Base-by-base conservation (phyloP, 1,139 yeast genomes). In the Pichia sp. region DNA sequence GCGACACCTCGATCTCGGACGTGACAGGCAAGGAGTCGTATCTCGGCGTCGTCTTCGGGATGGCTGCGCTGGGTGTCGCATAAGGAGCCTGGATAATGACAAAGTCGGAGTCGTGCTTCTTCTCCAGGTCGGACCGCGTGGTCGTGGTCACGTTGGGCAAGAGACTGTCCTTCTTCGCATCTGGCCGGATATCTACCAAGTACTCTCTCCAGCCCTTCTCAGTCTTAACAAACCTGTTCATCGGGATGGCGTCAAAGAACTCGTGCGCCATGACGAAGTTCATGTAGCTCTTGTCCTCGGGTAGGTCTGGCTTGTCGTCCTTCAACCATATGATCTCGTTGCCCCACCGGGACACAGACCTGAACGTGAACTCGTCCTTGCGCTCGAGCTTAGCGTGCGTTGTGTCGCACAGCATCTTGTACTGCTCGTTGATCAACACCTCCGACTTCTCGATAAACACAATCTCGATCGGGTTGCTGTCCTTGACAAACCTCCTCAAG, bases 221-320 rank as follows among this genome's bases (percentile, higher is more conserved):
- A 0, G 87, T 81, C 60, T 79, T 79, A 54, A 80, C 77, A 65
- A 87, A 89, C 58, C 85, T 79, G 60, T 85, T 84, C 30, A 89
- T 84, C 0, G 96, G 96, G 57, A 89, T 74, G 0, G 96, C 96
- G 71, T 89, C 96, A 65, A 86, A 89, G 64, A 89, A 89, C 67
- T 89, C 96, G 67, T 89, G 96, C 0, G 95, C 95, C 53, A 89
- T 67, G 8, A 87, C 75, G 65, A 80, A 88, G 58, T 87, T 85
- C 42, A 89, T 79, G 42, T 63, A 65, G 4, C 58, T 53, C 20
- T 57, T 53, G 14, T 55, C 55, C 0, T 52, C 42, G 2, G 61
- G 58, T 1, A 69, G 62, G 4, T 72, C 73, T 4, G 73, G 73
- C 47, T 59, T 55, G 56, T 87, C 87, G 16, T 85, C 83, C 57